Conservation (phyloP, 2,329 filamentous ascomycete genomes). For the Dendryphion nanum region DNA sequence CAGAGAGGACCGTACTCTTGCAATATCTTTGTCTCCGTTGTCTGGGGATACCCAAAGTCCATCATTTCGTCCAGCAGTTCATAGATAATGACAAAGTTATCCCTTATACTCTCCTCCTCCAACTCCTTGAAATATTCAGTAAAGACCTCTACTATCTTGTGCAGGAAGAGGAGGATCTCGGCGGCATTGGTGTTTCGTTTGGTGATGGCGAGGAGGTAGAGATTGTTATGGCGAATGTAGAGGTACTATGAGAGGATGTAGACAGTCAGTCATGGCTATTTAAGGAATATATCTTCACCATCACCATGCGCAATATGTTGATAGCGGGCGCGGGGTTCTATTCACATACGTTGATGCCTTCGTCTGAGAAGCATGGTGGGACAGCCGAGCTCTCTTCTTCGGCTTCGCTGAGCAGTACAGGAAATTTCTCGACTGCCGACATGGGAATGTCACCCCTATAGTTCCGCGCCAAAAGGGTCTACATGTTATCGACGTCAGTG, state of each 20-base stretch:
- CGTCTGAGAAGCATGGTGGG: slow-evolving; percentile 95
- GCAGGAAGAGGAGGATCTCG: slow-evolving; percentile 96
- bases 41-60: slow-evolving; percentile 99
- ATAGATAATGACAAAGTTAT: slow-evolving; percentile 99
- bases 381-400: slow-evolving; percentile 99
- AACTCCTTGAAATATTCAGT: slow-evolving; percentile 99
- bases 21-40: slow-evolving; percentile 95
- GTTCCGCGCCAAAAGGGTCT: slow-evolving; percentile 98
- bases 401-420: slow-evolving; percentile 90
- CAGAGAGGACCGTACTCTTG: slow-evolving; percentile 63
- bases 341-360: slow-evolving; percentile 85
- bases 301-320: too few relatives aligned
- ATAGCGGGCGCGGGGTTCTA: slow-evolving; percentile 1
- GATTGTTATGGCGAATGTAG: slow-evolving; percentile 98
- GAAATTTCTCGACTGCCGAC: slow-evolving; percentile 98
- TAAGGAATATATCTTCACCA: too few relatives aligned
- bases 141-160: slow-evolving; percentile 98
- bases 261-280: too few relatives aligned
- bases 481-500: slow-evolving; percentile 26
- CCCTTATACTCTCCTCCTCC: slow-evolving; percentile 96
- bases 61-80: slow-evolving; percentile 99
- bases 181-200: slow-evolving; percentile 99
- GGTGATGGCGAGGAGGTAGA: slow-evolving; percentile 94
- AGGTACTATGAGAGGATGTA: slow-evolving; percentile 68
- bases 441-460: slow-evolving; percentile 98